phyloP scores from a whole-genome alignment of 495 filamentous ascomycete genomes.

The Penicillium arizonense region DNA sequence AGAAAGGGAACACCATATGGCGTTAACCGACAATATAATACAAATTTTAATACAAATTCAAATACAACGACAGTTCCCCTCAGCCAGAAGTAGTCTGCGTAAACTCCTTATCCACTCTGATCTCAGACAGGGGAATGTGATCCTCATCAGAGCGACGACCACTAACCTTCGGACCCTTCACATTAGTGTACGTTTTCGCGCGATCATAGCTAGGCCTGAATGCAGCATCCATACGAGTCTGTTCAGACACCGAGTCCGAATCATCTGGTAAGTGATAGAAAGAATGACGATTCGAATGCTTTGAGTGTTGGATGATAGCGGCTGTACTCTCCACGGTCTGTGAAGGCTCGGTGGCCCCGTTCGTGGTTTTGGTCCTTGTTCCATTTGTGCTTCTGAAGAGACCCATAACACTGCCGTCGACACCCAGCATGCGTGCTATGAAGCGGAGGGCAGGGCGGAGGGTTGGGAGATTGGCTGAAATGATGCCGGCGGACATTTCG shows the following conservation, averaged over 20 bases:
- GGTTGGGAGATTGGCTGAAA: slow-evolving; percentile 46
- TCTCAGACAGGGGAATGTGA: slow-evolving; percentile 25
- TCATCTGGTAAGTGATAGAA: slow-evolving; percentile 21
- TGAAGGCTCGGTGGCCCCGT: not conserved
- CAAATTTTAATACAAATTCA: not conserved
- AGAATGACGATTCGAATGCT: slow-evolving; percentile 10
- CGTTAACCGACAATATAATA: not conserved
- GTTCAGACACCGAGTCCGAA: not conserved
- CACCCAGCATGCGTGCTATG: slow-evolving; percentile 12
- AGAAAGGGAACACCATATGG: not conserved
- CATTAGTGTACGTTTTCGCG: slow-evolving; percentile 15
- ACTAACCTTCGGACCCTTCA: not conserved
- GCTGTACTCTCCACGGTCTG: slow-evolving; percentile 4
- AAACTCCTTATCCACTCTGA: slow-evolving; percentile 25
- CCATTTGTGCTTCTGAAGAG: slow-evolving; percentile 9
- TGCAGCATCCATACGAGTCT: slow-evolving; percentile 2
- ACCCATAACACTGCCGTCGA: slow-evolving; percentile 10
- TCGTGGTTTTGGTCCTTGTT: slow-evolving; percentile 4
- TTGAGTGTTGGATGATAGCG: not conserved
- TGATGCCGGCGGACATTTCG: slow-evolving; percentile 46
- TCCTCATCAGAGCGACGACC: slow-evolving; percentile 10
- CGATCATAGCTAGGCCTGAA: slow-evolving; percentile 20
- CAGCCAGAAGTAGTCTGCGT: slow-evolving; percentile 5
- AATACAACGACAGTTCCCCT: not conserved
- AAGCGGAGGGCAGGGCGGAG: slow-evolving; percentile 28